phyloP scores from a whole-genome alignment of 2,329 filamentous ascomycete species.

The Hymenoscyphus fraxineus region DNA sequence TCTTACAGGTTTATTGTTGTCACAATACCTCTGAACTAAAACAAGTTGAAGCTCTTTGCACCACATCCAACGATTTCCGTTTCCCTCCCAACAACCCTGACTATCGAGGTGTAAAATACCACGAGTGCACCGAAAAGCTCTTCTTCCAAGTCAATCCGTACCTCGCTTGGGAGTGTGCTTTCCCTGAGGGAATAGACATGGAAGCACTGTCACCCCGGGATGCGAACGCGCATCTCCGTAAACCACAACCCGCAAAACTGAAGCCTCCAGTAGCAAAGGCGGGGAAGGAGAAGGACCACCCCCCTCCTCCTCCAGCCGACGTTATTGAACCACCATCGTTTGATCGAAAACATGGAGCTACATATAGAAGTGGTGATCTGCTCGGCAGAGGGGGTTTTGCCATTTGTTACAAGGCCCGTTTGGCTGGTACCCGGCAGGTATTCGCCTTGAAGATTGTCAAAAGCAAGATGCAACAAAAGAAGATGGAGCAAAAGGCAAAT shows the following conservation, averaged over 20 bases:
- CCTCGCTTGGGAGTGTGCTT: conserved; percentile 26
- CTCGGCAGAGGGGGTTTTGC: conserved; percentile 81
- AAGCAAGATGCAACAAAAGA: conserved; percentile 70
- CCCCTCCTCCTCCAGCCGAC: conserved; percentile 58
- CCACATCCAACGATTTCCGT: conserved; percentile 14
- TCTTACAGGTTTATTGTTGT: conserved; percentile 31
- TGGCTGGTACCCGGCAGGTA: conserved; percentile 61
- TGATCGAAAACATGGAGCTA: conserved; percentile 65
- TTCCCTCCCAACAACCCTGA: conserved; percentile 4
- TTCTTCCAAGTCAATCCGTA: conserved; percentile 18
- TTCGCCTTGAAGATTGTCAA: conserved; percentile 81
- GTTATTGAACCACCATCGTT: conserved; percentile 61
- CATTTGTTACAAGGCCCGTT: conserved; percentile 71
- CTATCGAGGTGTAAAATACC: conserved; percentile 19
- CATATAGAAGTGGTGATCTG: conserved; percentile 70
- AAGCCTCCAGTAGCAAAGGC: conserved; percentile 49
- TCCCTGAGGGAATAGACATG: conserved; percentile 48
- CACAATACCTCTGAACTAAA: conserved; percentile 23
- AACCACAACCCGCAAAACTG: conserved; percentile 40
- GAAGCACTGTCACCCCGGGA: conserved; percentile 64
- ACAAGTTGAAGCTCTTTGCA: conserved; percentile 13
- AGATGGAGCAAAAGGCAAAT: conserved; percentile 77
- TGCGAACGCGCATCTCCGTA: conserved; percentile 55
- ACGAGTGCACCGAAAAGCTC: conserved; percentile 18
- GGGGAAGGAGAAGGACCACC: conserved; percentile 58